Evolutionary conservation across 23 red algal species (phyloP), one percentile per base, ranked within the genome.

Genomic region (Gracilaria caudata): DNA sequence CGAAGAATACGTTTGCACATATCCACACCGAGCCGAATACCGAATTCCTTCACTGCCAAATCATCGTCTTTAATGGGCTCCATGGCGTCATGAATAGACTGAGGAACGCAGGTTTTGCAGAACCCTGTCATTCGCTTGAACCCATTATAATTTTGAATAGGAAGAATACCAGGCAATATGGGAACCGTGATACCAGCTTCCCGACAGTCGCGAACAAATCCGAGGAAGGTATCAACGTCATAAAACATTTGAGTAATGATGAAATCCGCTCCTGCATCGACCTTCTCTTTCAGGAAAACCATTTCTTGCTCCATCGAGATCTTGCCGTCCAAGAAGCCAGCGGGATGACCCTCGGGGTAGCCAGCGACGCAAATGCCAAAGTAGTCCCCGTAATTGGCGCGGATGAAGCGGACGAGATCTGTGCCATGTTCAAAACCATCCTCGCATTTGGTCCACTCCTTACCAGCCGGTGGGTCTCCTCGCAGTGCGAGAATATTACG

Each of bases 221-320:
- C 55, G 46, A 99, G 89, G 79, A 95, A 99, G 28, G 46, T 44
- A 36, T 99, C 97, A 49, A 96, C 94, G 68, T 99, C 97, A 72
- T 96, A 99, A 73, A 99, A 99, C 97, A 99, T 99, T 65, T 99
- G 97, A 7, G 97, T 99, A 64, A 99, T 99, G 64, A 99, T 95
- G 79, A 99, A 84, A 77, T 99, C 94, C 2, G 92, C 92, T 20
- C 97, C 97, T 13, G 93, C 93, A 23, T 95, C 90, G 10, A 99
- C 90, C 64, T 99, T 99, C 40, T 94, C 93, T 53, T 99, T 95
- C 56, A 99, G 81, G 49, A 86, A 79, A 28, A 59, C 37, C 77
- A 95, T 80, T 82, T 99, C 97, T 57, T 99, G 23, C n/a, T 99
- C 93, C 25, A 91, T 86, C 14, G 90, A 92, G 4, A 99, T 79